Conservation (phyloP, 2,329 filamentous ascomycete genomes). For the Amesomyces nigricolor region DNA sequence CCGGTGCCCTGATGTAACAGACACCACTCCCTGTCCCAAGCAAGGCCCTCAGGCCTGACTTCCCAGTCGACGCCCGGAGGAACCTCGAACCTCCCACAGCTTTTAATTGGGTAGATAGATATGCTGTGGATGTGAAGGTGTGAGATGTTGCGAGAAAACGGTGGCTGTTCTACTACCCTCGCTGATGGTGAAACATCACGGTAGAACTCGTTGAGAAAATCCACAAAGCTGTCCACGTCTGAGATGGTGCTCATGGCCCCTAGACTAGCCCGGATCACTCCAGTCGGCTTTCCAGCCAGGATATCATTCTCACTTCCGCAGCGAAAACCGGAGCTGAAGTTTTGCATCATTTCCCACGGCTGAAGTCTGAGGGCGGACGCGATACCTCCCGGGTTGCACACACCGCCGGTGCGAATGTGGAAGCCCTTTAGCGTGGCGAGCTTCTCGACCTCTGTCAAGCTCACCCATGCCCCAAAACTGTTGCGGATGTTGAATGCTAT, state of each 20-base stretch:
- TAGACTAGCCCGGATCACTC: constrained; percentile 76
- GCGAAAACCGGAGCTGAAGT: constrained; percentile 77
- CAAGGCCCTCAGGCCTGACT: constrained; percentile 73
- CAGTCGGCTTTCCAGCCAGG: constrained; percentile 78
- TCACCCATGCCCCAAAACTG: constrained; percentile 65
- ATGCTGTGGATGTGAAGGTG: constrained; percentile 56
- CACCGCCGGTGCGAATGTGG: constrained; percentile 78
- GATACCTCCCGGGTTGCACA: constrained; percentile 89
- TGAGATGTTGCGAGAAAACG: not conserved
- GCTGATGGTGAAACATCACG: constrained; percentile 23
- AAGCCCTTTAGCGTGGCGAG: constrained; percentile 72
- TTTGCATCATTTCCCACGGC: constrained; percentile 75
- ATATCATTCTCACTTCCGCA: constrained; percentile 82
- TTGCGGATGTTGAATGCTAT: constrained; percentile 79
- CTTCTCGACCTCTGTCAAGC: constrained; percentile 81
- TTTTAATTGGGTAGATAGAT: constrained; percentile 87
- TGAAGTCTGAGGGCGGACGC: constrained; percentile 66
- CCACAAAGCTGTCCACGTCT: constrained; percentile 68
- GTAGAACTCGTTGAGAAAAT: constrained; percentile 68
- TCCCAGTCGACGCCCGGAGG: constrained; percentile 64
- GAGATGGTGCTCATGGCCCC: constrained; percentile 80
- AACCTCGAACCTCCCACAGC: constrained; percentile 74
- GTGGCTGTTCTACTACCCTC: not conserved
- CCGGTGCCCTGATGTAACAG: constrained; percentile 82
- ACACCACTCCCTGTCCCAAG: constrained; percentile 97